phyloP scores from a whole-genome alignment of 139 green algal genomes.

The Picochlorum costavermella region DNA sequence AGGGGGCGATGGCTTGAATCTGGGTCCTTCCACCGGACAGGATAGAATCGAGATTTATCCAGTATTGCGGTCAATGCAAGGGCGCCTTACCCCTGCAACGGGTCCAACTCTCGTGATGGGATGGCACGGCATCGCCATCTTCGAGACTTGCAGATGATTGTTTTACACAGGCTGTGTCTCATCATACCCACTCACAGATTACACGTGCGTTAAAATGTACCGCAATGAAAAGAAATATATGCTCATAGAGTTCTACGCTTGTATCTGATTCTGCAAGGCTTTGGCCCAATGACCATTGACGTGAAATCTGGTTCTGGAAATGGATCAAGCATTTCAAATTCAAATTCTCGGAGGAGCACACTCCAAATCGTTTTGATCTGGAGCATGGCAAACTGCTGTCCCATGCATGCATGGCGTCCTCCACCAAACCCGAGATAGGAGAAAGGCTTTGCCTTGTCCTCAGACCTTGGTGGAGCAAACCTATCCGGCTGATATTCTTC shows the following conservation, averaged over 20 bases:
- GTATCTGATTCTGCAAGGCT: slow-evolving; percentile 77
- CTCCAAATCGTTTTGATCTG: slow-evolving; percentile 97
- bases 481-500: slow-evolving; percentile 77
- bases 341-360: slow-evolving; percentile 90
- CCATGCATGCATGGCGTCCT: slow-evolving; percentile 95
- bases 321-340: slow-evolving; percentile 90
- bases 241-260: slow-evolving; percentile 49
- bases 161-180: too few species aligned
- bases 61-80: too few species aligned
- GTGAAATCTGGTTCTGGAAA: slow-evolving; percentile 84
- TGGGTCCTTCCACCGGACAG: too few species aligned
- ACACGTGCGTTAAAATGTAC: too few species aligned
- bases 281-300: slow-evolving; percentile 91
- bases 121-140: too few species aligned
- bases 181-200: too few species aligned
- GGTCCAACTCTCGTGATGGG: too few species aligned
- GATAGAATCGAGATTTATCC: too few species aligned
- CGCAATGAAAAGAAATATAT: neutral
- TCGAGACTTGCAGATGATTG: too few species aligned
- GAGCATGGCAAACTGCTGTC: slow-evolving; percentile 79
- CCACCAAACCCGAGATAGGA: slow-evolving; percentile 92
- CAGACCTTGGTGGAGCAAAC: slow-evolving; percentile 62
- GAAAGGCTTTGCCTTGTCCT: slow-evolving; percentile 75
- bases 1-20: too few species aligned
- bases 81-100: too few species aligned